Base-by-base conservation (phyloP, 108 stramenopile genomes). In the Schizochytrium sp. region DNA sequence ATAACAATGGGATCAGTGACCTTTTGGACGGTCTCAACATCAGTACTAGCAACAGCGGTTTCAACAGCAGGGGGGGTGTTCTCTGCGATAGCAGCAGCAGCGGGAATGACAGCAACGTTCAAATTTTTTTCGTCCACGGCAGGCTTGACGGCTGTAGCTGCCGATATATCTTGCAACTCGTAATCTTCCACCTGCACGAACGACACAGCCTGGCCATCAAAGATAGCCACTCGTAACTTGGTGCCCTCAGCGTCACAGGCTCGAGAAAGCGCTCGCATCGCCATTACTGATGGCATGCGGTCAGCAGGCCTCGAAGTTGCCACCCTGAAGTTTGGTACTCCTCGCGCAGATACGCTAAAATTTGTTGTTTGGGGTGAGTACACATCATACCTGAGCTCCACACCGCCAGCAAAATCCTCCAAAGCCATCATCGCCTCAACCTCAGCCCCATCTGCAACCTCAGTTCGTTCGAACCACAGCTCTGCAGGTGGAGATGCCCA, bases 141-240 rank as follows among this genome's bases (percentile, higher is more conserved):
- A 40, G 76, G 76, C 50, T 83, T n/a, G 5, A 83, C 76, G 47
- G 47, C 53, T 38, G 53, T 55, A 0, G 76, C 76, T 0, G 76
- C 76, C 5, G 50, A n/a, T 10, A 83, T 83, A 83, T 83, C 76
- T 50, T 83, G 76, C 5, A 83, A 28, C 28, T 83, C 53, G 28
- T 55, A 83, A 42, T 83, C 76, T 50, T 83, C 76, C 1, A 83
- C 53, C 53, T 83, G 76, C 5, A 83, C 76, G 2, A 83, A 83
- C 50, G 76, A 83, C 38, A 83, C 76, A 8, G 50, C 76, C 28
- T 83, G 76, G 10, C 76, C 76, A 28, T 83, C 76, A 55, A 83
- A 83, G 47, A 83, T n/a, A 17, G 76, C 76, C 53, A 83, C 40
- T 55, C 76, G 76, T 8, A 83, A 42, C 53, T 83, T 83, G 76